Conservation (phyloP, 108 stramenopile species). For the Fragilaria crotonensis region DNA sequence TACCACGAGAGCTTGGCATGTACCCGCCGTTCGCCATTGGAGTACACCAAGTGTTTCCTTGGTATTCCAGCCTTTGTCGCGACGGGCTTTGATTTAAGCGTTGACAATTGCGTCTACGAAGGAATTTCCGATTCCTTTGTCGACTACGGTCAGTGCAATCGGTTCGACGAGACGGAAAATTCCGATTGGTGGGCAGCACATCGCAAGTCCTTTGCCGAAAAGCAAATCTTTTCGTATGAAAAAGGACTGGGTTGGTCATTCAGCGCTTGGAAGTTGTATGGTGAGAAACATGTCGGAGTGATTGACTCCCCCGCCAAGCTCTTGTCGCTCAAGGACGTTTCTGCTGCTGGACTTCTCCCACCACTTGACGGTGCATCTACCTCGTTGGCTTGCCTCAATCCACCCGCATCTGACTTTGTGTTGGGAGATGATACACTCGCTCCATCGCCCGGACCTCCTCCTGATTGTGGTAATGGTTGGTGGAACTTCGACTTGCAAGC, state of each 20-base stretch:
- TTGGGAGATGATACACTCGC: slow-evolving; percentile 66
- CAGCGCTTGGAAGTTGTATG: slow-evolving; percentile 63
- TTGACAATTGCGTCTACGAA: slow-evolving; percentile 52
- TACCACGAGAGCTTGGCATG: slow-evolving; percentile 63
- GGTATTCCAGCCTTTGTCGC: slow-evolving; percentile 41
- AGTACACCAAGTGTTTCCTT: slow-evolving; percentile 44
- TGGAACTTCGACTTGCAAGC: slow-evolving; percentile 51
- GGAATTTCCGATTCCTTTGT: slow-evolving; percentile 20
- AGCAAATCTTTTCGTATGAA: slow-evolving; percentile 63
- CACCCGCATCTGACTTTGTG: slow-evolving; percentile 54
- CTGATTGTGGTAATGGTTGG: slow-evolving; percentile 77
- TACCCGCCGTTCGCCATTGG: slow-evolving; percentile 57
- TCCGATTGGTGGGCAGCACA: slow-evolving; percentile 70
- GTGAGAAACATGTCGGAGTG: slow-evolving; percentile 16
- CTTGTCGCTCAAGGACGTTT: slow-evolving; percentile 51
- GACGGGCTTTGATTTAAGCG: slow-evolving; percentile 53
- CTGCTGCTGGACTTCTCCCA: slow-evolving; percentile 54
- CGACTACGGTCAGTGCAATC: slow-evolving; percentile 74
- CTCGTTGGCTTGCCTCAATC: slow-evolving; percentile 51
- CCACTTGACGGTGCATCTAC: slow-evolving; percentile 7
- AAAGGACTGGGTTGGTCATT: slow-evolving; percentile 67
- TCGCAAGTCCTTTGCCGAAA: slow-evolving; percentile 47
- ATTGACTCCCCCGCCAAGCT: slow-evolving; percentile 52
- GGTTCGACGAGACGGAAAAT: slow-evolving; percentile 57
- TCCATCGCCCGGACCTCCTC: slow-evolving; percentile 55